Percentiles rank a stretch among this genome's conserved stretches.
Evolutionary conservation across 352 stramenopile species (phyloP).

Genomic region (Chrysophaeum taylorii): DNA sequence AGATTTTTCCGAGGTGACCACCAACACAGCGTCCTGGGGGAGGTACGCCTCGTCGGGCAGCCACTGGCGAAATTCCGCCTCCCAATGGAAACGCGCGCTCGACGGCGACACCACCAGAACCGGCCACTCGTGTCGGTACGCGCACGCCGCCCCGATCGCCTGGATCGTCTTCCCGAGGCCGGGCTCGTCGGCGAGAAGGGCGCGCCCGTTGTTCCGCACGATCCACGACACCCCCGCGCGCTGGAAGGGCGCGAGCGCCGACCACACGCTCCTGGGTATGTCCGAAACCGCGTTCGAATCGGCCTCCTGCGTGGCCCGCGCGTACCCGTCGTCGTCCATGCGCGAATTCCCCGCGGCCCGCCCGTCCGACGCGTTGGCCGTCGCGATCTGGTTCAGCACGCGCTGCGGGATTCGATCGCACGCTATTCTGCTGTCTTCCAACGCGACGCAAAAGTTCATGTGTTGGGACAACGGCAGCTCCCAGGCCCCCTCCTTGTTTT

Average conservation of each 20-base stretch:
- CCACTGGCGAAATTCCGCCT: constrained; percentile 31
- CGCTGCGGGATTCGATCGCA: constrained; percentile 3
- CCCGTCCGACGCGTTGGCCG: not conserved
- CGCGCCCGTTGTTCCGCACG: constrained; percentile 20
- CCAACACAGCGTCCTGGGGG: not conserved
- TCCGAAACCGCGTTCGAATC: not conserved
- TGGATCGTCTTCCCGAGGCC: constrained; percentile 41
- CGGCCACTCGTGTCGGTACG: constrained; percentile 38
- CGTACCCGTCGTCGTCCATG: constrained; percentile 10
- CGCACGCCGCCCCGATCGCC: constrained; percentile 4
- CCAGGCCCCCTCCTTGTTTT: not conserved
- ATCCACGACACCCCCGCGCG: constrained; percentile 18
- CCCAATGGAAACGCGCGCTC: constrained; percentile 36
- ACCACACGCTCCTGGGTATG: not conserved
- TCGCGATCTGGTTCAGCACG: not conserved
- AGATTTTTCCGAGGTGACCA: constrained; percentile 8
- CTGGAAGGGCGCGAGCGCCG: constrained; percentile 7
- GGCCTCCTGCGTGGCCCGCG: not conserved
- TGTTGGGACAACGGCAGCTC: not conserved
- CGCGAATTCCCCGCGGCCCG: not conserved
- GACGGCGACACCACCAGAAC: constrained; percentile 39
- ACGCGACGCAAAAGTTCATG: not conserved
- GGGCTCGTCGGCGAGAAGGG: constrained; percentile 46
- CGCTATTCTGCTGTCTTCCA: not conserved
- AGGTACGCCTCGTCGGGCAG: constrained; percentile 3